Conservation (phyloP, 2,329 filamentous ascomycete genomes). For the Dactylonectria macrodidyma region DNA sequence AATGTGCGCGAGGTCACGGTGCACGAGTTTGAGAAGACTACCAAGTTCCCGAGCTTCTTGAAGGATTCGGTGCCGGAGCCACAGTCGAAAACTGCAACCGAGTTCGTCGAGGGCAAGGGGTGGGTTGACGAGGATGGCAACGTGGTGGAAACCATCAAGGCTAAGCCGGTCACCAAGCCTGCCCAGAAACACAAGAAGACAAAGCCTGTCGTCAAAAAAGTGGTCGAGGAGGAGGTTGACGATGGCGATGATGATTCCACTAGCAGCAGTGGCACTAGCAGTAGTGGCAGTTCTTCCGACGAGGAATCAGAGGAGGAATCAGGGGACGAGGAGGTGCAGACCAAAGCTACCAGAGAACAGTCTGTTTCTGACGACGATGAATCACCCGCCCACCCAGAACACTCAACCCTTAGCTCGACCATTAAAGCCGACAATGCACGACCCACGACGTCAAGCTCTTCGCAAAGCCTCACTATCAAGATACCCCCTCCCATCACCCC, state of each 20-base stretch:
- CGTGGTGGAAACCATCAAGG: slow-evolving; percentile 75
- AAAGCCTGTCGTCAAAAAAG: slow-evolving; percentile 28
- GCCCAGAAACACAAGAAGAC: slow-evolving; percentile 43
- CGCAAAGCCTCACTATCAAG: slow-evolving; percentile 68
- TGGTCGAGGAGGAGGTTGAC: slow-evolving; percentile 33
- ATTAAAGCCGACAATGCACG: slow-evolving; percentile 53
- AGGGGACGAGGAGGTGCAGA: slow-evolving; percentile 34
- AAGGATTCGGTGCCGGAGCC: slow-evolving; percentile 62
- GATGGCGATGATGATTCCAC: slow-evolving; percentile 48
- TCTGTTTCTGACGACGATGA: slow-evolving; percentile 36
- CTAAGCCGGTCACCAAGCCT: slow-evolving; percentile 47
- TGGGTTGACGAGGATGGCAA: slow-evolving; percentile 88
- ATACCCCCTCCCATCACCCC: slow-evolving; percentile 65
- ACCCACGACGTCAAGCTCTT: slow-evolving; percentile 66
- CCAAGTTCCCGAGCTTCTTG: slow-evolving; percentile 86
- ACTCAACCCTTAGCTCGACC: slow-evolving; percentile 42
- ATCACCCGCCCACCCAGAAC: slow-evolving; percentile 26
- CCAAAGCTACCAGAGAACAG: slow-evolving; percentile 35
- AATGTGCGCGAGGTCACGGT: slow-evolving; percentile 73
- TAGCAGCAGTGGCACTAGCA: slow-evolving; percentile 52
- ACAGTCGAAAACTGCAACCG: slow-evolving; percentile 59
- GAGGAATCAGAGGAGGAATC: slow-evolving; percentile 53
- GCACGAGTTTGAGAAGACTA: slow-evolving; percentile 91
- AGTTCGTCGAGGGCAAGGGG: slow-evolving; percentile 87
- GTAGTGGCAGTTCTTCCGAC: slow-evolving; percentile 54